Evolutionary conservation across 2,329 filamentous ascomycete species (phyloP).

Genomic region (Cadophora gregata): DNA sequence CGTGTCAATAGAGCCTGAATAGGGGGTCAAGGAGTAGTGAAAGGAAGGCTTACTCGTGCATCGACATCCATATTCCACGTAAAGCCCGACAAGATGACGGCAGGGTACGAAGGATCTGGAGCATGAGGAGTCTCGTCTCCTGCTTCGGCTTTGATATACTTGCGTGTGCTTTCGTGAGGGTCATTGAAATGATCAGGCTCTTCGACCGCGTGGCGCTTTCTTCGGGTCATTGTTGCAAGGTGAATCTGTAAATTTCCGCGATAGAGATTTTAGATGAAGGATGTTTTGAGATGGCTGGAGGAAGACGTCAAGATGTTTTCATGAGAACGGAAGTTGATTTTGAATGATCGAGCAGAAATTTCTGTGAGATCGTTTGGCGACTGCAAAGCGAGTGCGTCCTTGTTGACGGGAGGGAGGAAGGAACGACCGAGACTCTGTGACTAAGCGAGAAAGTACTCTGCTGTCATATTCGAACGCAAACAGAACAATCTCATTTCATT

Average conservation of each 20-base stretch:
- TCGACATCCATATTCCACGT: slow-evolving; percentile 9
- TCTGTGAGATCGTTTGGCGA: no score
- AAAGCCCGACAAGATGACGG: background rate
- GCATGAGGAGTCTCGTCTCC: background rate
- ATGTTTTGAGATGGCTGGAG: no score
- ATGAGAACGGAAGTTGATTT: no score
- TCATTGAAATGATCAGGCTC: background rate
- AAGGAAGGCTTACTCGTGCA: background rate
- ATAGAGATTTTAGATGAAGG: no score
- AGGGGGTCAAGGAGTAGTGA: background rate
- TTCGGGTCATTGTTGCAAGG: background rate
- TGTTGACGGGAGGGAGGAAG: no score
- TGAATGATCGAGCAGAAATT: no score
- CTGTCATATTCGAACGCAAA: no score
- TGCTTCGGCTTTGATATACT: background rate
- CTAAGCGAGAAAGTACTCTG: no score
- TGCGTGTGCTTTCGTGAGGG: background rate
- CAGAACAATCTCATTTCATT: background rate
- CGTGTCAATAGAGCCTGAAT: background rate
- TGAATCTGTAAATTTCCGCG: no score
- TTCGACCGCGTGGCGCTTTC: background rate
- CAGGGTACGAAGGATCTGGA: background rate
- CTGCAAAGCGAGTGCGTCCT: no score
- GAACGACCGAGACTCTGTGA: no score
- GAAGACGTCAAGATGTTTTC: no score